phyloP scores from a whole-genome alignment of 106 monocot species.

The Chionographis japonica region DNA sequence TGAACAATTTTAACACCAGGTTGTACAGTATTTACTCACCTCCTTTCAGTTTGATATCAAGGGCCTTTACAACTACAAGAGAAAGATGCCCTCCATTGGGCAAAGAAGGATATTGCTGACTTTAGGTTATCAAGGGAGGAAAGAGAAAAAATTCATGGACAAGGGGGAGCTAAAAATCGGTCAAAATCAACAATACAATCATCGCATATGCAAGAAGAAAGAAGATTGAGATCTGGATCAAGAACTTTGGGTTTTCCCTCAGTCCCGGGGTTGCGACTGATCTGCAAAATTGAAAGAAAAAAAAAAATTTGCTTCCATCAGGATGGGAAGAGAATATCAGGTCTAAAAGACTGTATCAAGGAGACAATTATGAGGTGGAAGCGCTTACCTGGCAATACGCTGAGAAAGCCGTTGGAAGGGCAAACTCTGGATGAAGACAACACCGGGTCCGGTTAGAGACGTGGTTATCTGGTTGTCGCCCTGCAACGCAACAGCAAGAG shows the following conservation, averaged over 20 bases:
- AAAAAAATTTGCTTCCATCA: too few relatives aligned
- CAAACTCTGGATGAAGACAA: slow-evolving; percentile 92
- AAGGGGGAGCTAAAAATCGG: slow-evolving; percentile 54
- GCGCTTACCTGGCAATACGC: slow-evolving; percentile 63
- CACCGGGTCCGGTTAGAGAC: slow-evolving; percentile 76
- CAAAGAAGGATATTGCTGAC: too few relatives aligned
- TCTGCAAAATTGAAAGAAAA: slow-evolving; percentile 31
- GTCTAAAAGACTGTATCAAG: background rate
- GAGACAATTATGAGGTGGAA: background rate
- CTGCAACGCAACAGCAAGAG: slow-evolving; percentile 30
- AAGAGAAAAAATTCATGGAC: too few relatives aligned
- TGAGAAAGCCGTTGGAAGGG: slow-evolving; percentile 85
- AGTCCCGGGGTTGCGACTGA: slow-evolving; percentile 61
- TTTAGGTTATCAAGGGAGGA: too few relatives aligned
- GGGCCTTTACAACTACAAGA: too few relatives aligned
- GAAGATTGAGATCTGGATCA: slow-evolving; percentile 74
- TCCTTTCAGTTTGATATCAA: too few relatives aligned
- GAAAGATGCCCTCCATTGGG: too few relatives aligned
- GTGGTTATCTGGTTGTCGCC: slow-evolving; percentile 68
- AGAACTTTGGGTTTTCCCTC: slow-evolving; percentile 95
- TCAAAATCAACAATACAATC: slow-evolving; percentile 80
- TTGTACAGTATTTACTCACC: too few relatives aligned
- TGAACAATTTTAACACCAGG: too few relatives aligned
- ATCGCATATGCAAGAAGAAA: slow-evolving; percentile 83
- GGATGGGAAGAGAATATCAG: too few relatives aligned